Percentiles rank a stretch among this genome's conserved stretches.
Conservation (phyloP, 1,284 basidiomycete species). For the Peniophora sp. region DNA sequence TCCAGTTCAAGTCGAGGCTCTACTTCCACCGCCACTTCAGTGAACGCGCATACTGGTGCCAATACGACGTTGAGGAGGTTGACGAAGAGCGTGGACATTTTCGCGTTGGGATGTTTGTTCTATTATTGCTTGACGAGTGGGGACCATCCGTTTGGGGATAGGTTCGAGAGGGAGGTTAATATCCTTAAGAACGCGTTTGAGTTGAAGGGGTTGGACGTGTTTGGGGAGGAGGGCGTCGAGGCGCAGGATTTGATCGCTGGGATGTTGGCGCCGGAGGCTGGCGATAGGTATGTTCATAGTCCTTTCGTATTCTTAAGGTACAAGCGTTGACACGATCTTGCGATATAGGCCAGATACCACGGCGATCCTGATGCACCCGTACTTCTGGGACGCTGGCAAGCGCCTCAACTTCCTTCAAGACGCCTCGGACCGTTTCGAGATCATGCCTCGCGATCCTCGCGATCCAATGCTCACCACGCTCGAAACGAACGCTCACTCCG, state of each 20-base stretch:
- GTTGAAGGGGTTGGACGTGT: constrained; percentile 62
- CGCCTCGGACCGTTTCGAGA: constrained; percentile 95
- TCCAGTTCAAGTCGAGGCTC: constrained; percentile 64
- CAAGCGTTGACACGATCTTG: not conserved
- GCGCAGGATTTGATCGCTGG: constrained; percentile 69
- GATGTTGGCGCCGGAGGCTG: constrained; percentile 75
- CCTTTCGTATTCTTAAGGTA: not conserved
- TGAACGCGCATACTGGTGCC: constrained; percentile 30
- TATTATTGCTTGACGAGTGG: constrained; percentile 88
- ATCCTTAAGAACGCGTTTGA: constrained; percentile 77
- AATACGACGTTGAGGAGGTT: constrained; percentile 55
- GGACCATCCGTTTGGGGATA: constrained; percentile 85
- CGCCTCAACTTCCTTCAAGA: constrained; percentile 93
- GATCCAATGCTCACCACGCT: constrained; percentile 72
- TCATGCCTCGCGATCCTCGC: constrained; percentile 89
- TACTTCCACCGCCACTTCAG: constrained; percentile 36
- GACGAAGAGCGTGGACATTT: constrained; percentile 92
- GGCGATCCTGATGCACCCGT: constrained; percentile 84
- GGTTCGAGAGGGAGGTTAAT: constrained; percentile 87
- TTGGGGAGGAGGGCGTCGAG: constrained; percentile 89
- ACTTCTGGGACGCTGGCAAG: constrained; percentile 90
- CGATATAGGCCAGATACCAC: constrained; percentile 75
- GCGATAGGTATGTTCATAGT: constrained; percentile 46
- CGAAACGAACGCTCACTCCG: constrained; percentile 58
- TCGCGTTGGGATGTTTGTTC: constrained; percentile 88